Evolutionary conservation across 495 filamentous ascomycete genomes (phyloP).

Genomic region (Aspergillus kassunensis): DNA sequence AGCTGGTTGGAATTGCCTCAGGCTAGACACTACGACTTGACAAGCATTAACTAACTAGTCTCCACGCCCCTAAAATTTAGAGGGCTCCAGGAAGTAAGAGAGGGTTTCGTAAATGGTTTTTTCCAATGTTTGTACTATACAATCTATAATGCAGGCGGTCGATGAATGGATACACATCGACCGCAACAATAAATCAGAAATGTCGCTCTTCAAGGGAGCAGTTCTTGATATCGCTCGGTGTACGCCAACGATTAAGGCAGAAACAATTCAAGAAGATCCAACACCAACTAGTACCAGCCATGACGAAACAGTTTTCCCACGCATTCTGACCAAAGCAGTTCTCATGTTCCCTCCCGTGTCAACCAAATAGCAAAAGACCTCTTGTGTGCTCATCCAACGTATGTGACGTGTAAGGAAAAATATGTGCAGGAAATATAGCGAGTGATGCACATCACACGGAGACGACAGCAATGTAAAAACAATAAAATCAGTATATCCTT

Average conservation of each 20-base stretch:
- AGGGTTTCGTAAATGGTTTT: not conserved
- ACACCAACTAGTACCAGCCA: not conserved
- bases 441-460: not conserved
- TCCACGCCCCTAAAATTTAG: not conserved
- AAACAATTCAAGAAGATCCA: not conserved
- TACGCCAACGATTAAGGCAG: not conserved
- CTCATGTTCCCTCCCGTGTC: not conserved
- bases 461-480: not conserved
- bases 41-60: not conserved
- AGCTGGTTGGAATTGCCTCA: slow-evolving; percentile 12
- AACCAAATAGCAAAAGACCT: too few relatives aligned
- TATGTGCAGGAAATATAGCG: not conserved
- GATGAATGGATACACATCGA: not conserved
- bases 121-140: slow-evolving; percentile 7
- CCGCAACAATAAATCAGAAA: not conserved
- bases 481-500: not conserved
- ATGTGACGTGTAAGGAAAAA: not conserved
- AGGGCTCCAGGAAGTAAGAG: not conserved
- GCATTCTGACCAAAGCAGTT: not conserved
- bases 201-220: not conserved
- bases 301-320: not conserved
- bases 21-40: not conserved
- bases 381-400: not conserved
- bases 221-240: not conserved
- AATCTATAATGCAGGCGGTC: too few relatives aligned